These are phyloP conservation scores for Kwoniella mangroviensis DNA, from an alignment of 768 basidiomycete genomes.

Conservation along the genomic window DNA sequence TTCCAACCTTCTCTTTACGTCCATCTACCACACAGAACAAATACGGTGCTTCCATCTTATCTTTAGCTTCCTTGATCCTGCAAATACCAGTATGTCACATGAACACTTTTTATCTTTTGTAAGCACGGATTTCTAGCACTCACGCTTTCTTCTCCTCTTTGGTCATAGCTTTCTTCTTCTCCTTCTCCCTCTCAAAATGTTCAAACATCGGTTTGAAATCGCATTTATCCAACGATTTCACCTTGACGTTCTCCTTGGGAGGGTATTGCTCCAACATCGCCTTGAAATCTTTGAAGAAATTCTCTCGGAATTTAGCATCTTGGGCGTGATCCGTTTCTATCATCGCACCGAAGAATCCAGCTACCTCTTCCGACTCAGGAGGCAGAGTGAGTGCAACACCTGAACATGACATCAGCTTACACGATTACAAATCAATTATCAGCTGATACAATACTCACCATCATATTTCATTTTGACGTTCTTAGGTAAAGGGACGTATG, in stretches of 20 bases:
- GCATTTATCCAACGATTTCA: slow-evolving; percentile 76
- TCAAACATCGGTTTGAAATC: slow-evolving; percentile 96
- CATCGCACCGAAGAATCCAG: slow-evolving; percentile 92
- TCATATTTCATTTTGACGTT: slow-evolving; percentile 93
- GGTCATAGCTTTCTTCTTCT: slow-evolving; percentile 85
- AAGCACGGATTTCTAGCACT: slow-evolving; percentile 15
- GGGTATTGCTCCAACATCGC: slow-evolving; percentile 76
- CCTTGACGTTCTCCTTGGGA: slow-evolving; percentile 74
- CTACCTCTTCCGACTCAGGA: slow-evolving; percentile 90
- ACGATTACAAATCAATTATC: background rate
- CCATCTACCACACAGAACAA: slow-evolving; percentile 87
- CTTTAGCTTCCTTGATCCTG: slow-evolving; percentile 76
- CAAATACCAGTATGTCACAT: background rate
- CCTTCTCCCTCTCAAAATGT: slow-evolving; percentile 87
- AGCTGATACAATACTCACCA: slow-evolving; percentile 63
- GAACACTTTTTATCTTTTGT: slow-evolving; percentile 2
- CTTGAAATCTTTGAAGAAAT: slow-evolving; percentile 93
- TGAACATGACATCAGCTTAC: slow-evolving; percentile 52
- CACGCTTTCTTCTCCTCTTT: slow-evolving; percentile 83
- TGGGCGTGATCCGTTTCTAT: slow-evolving; percentile 89
- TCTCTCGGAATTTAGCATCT: slow-evolving; percentile 85
- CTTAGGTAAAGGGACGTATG: slow-evolving; percentile 82
- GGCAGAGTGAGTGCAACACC: slow-evolving; percentile 80
- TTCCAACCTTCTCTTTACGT: slow-evolving; percentile 96
- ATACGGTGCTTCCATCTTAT: slow-evolving; percentile 82